A percentile compares a stretch with the other conserved stretches of the same genome.
These are phyloP conservation scores for Discostella stelligeroides DNA, from an alignment of 108 stramenopile genomes.

Conservation along the genomic window DNA sequence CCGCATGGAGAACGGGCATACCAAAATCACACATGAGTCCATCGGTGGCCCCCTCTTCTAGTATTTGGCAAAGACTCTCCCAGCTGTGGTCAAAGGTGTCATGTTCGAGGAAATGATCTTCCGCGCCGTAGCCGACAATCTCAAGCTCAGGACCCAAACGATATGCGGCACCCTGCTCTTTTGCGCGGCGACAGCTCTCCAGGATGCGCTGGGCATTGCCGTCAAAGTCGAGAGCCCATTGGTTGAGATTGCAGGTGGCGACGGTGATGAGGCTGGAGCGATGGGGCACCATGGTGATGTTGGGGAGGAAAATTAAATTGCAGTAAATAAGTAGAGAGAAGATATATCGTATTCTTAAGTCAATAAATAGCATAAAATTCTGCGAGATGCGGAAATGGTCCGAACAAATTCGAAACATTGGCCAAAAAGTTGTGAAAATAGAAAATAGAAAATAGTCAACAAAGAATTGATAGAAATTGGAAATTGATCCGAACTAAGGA, in stretches of 20 bases:
- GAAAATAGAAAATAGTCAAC: too few relatives aligned
- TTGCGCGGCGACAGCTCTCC: constrained; percentile 81
- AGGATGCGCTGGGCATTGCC: constrained; percentile 88
- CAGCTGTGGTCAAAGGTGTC: constrained; percentile 97
- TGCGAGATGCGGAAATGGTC: too few relatives aligned
- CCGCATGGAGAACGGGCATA: constrained; percentile 88
- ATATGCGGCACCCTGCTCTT: constrained; percentile 81
- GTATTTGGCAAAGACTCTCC: constrained; percentile 76
- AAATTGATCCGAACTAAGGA: too few relatives aligned
- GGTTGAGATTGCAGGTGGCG: constrained; percentile 97
- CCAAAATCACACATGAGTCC: constrained; percentile 96
- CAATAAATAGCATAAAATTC: too few relatives aligned
- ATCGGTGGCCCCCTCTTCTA: constrained; percentile 80
- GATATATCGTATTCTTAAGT: too few relatives aligned
- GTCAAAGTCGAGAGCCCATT: constrained; percentile 98
- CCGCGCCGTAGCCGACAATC: constrained; percentile 96
- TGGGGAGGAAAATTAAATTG: too few relatives aligned
- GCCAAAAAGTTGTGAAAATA: too few relatives aligned
- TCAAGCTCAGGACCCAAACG: constrained; percentile 97
- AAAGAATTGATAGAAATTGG: too few relatives aligned
- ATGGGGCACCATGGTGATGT: background rate
- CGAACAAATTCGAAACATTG: too few relatives aligned
- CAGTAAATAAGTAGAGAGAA: too few relatives aligned
- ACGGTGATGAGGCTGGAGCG: constrained; percentile 67
- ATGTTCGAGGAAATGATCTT: constrained; percentile 96